Conservation (phyloP, 2,329 filamentous ascomycete genomes). For the Cytospora chrysosperma region DNA sequence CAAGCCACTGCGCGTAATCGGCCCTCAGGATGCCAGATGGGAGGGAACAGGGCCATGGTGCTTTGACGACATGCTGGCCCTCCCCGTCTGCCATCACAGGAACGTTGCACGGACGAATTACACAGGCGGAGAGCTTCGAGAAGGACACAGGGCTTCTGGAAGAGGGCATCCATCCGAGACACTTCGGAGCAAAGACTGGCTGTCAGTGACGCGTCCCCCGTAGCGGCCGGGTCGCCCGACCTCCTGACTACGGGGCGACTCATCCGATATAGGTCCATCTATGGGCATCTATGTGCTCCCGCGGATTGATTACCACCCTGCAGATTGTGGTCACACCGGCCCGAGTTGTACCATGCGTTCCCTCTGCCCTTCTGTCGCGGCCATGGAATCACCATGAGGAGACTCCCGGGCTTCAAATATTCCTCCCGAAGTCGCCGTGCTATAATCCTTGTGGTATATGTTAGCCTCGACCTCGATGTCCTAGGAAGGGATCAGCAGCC, state of each 20-base stretch:
- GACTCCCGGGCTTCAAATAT: background rate
- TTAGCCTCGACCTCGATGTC: background rate
- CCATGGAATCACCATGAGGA: background rate
- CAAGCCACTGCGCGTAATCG: background rate
- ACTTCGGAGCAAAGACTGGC: background rate
- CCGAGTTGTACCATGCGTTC: background rate
- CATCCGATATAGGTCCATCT: background rate
- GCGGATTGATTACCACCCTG: background rate
- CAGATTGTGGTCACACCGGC: background rate
- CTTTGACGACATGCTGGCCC: background rate
- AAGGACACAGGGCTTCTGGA: background rate
- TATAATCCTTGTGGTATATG: background rate
- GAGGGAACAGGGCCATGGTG: background rate
- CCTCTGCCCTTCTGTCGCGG: background rate
- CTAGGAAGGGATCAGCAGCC: background rate
- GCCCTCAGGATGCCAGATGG: conserved; percentile 4
- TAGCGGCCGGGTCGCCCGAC: background rate
- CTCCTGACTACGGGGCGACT: background rate
- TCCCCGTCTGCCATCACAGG: background rate
- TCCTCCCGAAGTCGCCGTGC: background rate
- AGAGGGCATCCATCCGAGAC: conserved; percentile 11
- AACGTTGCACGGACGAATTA: background rate
- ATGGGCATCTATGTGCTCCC: background rate
- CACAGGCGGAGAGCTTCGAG: background rate
- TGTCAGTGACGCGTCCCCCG: background rate